Base-by-base conservation (phyloP, 192 early-diverging fungal genomes). In the Podila epigama region DNA sequence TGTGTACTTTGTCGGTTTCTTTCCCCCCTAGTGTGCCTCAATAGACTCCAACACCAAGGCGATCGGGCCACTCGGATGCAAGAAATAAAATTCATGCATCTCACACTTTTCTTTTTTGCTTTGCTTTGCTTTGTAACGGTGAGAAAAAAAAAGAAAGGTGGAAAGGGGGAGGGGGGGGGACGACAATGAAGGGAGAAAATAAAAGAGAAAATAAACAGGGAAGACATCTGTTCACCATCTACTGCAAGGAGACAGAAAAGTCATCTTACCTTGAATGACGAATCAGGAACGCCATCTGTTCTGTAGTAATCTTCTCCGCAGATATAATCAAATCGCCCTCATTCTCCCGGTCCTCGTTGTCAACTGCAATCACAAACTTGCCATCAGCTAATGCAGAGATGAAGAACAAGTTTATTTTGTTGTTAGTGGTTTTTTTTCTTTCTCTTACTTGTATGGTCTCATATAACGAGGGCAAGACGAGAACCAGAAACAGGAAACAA, bases 321-420 rank as follows among this genome's bases (percentile, higher is more conserved):
- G 98, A 94, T 72, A 98, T 95, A 63, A 99, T 95, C 51, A 99
- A 82, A 79, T 99, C 98, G 35, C 98, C 98, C 79, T 99, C 98
- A 83, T 99, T 99, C 82, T 99, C 98, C 18, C 97, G 92, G 70
- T 98, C 96, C 69, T 98, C 97, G 75, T 98, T 93, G 83, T 99
- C 97, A 66, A 98, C 93, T 4, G 93, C 97, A 22, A 99, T 81
- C 8, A 99, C 84, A 69, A 95, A 93, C 63, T 96, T 89, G 66
- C 93, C 96, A 57, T 78, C 83, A 41, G 90, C 94, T 86, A 79
- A 33, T 7, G 9, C 18, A 60, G 31, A 53, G 25, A 51, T 6
- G 31, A 50, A 48, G 27, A 58, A 34, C 9, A 16, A 56, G 51
- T 61, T 11, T 34, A 27, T 60, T 20, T 20, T 28, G 3, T 32